Base-by-base conservation (phyloP, 2,329 filamentous ascomycete genomes). In the Fusarium continuum region DNA sequence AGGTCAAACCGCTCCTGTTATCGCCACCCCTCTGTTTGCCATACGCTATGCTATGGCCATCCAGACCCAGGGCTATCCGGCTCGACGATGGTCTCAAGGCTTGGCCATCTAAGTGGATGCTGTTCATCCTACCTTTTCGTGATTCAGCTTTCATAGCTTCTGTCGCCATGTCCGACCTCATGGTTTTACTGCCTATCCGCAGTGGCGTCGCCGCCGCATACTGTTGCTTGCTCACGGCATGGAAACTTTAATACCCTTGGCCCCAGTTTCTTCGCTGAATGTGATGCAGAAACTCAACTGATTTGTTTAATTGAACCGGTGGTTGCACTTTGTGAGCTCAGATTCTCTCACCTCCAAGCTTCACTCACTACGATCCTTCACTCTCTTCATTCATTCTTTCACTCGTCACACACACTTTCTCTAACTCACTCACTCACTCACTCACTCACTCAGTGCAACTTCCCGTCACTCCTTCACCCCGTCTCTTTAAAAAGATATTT, bases 161-260 rank as follows among this genome's bases (percentile, higher is more conserved):
- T 47, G 26, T 67, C 53, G 48, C 64, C 40, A 57, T 65, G 55
- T 23, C 64, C 64, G 44, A 61, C 55, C 39, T 57, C 43, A 36
- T 55, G 35, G 49, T 48, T 40, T 46, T 38, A 40, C 40, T 65
- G 22, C 17, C 34, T 36, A 35, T 48, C 45, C 50, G 20, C 17
- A 40, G 65, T 63, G 57, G 68, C 67, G 58, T 46, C 19, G 32
- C 31, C 40, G 8, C 44, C 52, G 16, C 28, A 41, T 48, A 59
- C 32, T 57, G 16, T 36, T 47, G 10, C 40, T 55, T 55, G 46
- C 47, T 55, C 47, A 57, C 29, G 19, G 31, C 54, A 36, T 38
- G 40, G 41, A 65, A 69, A 59, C 55, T 55, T 56, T 67, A 41
- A 48, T 56, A 9, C 32, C 14, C 23, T 53, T 52, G 32, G 22